Percentiles rank a stretch among this genome's conserved stretches.
These are phyloP conservation scores for Euphorbia corollata DNA, from an alignment of 441 rosid genomes.

Conservation along the genomic window DNA sequence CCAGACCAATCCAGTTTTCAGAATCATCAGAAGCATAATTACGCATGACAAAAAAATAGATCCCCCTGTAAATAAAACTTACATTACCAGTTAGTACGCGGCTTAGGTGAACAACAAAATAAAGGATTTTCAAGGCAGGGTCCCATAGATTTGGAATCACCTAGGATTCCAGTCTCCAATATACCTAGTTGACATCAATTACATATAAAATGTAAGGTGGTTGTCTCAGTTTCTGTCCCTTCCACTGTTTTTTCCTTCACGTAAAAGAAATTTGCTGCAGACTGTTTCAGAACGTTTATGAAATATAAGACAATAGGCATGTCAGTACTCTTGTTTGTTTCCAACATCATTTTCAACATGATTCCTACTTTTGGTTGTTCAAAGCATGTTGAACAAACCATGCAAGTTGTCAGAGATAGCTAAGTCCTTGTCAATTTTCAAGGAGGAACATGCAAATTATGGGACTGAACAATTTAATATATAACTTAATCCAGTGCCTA, in stretches of 20 bases:
- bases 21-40: too few relatives aligned
- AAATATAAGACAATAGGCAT: conserved; percentile 3
- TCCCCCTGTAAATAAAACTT: neutral
- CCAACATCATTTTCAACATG: neutral
- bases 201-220: neutral
- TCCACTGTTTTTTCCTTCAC: neutral
- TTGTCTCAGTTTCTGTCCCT: conserved; percentile 3
- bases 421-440: neutral
- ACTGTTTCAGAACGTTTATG: neutral
- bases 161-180: neutral
- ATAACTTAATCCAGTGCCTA: neutral
- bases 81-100: neutral
- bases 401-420: neutral
- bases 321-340: neutral
- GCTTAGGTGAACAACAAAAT: conserved; percentile 2
- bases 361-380: neutral
- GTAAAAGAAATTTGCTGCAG: neutral
- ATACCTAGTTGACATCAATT: neutral
- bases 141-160: neutral
- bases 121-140: neutral
- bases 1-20: too few relatives aligned
- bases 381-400: neutral
- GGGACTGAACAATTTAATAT: neutral
- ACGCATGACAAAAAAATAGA: too few relatives aligned
- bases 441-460: neutral